Base-by-base conservation (phyloP, 2,329 filamentous ascomycete genomes). In the Botrytis aclada region DNA sequence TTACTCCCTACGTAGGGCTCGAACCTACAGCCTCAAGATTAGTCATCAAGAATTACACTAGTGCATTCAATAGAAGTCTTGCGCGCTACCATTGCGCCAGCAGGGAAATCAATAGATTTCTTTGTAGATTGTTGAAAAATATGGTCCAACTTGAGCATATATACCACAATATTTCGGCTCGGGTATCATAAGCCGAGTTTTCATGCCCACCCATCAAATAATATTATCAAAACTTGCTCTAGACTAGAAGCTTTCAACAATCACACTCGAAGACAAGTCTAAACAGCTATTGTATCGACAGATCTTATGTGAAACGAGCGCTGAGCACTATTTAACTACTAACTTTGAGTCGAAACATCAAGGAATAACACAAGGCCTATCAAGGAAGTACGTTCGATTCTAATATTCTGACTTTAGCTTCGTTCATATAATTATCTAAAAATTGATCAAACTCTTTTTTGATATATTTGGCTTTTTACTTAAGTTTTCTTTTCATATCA, bases 31-130 rank as follows among this genome's bases (percentile, higher is more conserved):
- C 65, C 65, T 69, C 47, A 69, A 69, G 63, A 66, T n/a, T n/a
- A n/a, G n/a, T n/a, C n/a, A n/a, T n/a, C n/a, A n/a, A n/a, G n/a
- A n/a, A n/a, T n/a, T n/a, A n/a, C n/a, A n/a, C n/a, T n/a, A n/a
- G n/a, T n/a, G n/a, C n/a, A n/a, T n/a, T n/a, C n/a, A n/a, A n/a
- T 67, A 67, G 65, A 67, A 67, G 65, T 67, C 65, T 56, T 67
- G 47, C 65, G 65, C 65, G 65, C 65, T 67, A 67, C 65, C 65
- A 69, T 69, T 69, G 65, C 65, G 65, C 65, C 65, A 69, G 65
- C 65, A 69, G 65, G 65, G 65, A 69, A 56, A 69, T 69, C 65
- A 16, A 0, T 3, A 4, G 64, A 54, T 66, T 39, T 29, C 2
- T 29, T 39, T 14, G 37, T 34, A 54, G 4, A 9, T 54, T 67